These are phyloP conservation scores for Teratosphaeriaceae sp. DNA, from an alignment of 2,329 filamentous ascomycete species.

Conservation along the genomic window DNA sequence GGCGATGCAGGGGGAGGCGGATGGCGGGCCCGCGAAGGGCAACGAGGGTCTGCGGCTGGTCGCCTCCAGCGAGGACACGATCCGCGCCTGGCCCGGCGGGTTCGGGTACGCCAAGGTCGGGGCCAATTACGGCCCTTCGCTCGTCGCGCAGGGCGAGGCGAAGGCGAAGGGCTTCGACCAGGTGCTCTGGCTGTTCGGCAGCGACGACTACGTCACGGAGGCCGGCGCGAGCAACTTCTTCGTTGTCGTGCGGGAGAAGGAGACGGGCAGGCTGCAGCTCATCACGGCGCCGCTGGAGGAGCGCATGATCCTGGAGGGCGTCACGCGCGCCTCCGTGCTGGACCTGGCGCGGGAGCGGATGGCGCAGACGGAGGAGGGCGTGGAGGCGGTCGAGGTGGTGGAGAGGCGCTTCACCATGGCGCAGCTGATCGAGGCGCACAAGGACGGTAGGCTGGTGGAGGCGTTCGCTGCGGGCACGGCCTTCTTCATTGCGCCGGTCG, in stretches of 20 bases:
- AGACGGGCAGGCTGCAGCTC: slow-evolving; percentile 54
- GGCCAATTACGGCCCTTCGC: slow-evolving; percentile 83
- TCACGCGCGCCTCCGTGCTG: slow-evolving; percentile 76
- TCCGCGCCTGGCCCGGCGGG: slow-evolving; percentile 88
- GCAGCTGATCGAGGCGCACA: slow-evolving; percentile 64
- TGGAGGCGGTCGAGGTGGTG: slow-evolving; percentile 57
- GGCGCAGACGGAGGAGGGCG: slow-evolving; percentile 14
- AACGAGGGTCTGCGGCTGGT: slow-evolving; percentile 57
- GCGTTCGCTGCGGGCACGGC: slow-evolving; percentile 84
- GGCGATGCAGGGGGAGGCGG: slow-evolving; percentile 22
- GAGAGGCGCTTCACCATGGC: slow-evolving; percentile 78
- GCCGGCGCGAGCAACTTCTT: slow-evolving; percentile 93
- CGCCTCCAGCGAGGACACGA: slow-evolving; percentile 72
- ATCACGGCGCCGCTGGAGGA: slow-evolving; percentile 76
- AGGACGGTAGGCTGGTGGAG: slow-evolving; percentile 73
- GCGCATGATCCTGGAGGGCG: slow-evolving; percentile 77
- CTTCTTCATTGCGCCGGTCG: slow-evolving; percentile 44
- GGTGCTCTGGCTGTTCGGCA: slow-evolving; percentile 88
- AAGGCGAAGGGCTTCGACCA: slow-evolving; percentile 70
- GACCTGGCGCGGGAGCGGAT: slow-evolving; percentile 64
- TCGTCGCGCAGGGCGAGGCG: slow-evolving; percentile 73
- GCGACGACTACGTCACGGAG: slow-evolving; percentile 74
- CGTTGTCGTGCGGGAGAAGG: slow-evolving; percentile 63
- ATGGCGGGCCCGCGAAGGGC: slow-evolving; percentile 20
- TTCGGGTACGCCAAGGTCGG: slow-evolving; percentile 91